Evolutionary conservation across 164 flowering plant species (phyloP), one percentile per base, ranked within the genome.

Genomic region (Magnolia sinica): DNA sequence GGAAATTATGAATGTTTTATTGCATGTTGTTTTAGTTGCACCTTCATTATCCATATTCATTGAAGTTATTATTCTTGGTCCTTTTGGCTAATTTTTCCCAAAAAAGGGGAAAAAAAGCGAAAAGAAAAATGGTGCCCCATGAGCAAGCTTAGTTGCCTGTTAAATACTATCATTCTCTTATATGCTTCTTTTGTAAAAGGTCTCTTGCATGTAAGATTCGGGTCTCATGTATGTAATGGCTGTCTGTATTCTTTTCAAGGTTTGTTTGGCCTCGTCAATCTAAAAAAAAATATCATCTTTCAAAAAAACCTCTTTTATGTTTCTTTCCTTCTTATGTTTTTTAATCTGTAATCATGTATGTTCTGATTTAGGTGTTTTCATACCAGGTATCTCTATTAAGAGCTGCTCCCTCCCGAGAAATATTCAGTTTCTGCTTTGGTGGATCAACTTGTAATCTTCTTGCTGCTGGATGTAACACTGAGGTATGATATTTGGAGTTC

Each of bases 371-470:
- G 16, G 10, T 29, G n/a, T 65, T 20, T 29, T 75, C 6, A 31
- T 50, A 79, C 78, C 78, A 96, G 99, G 97, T 92, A 20, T 88
- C 90, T 1, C 77, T 82, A 64, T 71, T 92, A 65, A 84, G 73
- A 74, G 86, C 88, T 71, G 96, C 90, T 52, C 72, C 91, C 50
- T 79, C 85, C 4, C 91, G 87, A 78, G 95, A 91, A 82, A 78
- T 94, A 19, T 96, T 94, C 81, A 90, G 95, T 84, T 89, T 96
- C 77, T 86, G 95, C 2, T 87, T 92, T 89, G 98, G 97, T 83
- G 97, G 97, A 20, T 73, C 89, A 0, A 73, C 79, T 68, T 85
- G 79, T 77, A 87, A 87, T 87, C 93, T 96, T 79, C 88, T 96
- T 77, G 94, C 99, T 19, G 97, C 93, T 31, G 99, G 98, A 27